A percentile compares a stretch with the other conserved stretches of the same genome.
Conservation (phyloP, 75 land plant genomes). For the Pseudotsuga menziesii region DNA sequence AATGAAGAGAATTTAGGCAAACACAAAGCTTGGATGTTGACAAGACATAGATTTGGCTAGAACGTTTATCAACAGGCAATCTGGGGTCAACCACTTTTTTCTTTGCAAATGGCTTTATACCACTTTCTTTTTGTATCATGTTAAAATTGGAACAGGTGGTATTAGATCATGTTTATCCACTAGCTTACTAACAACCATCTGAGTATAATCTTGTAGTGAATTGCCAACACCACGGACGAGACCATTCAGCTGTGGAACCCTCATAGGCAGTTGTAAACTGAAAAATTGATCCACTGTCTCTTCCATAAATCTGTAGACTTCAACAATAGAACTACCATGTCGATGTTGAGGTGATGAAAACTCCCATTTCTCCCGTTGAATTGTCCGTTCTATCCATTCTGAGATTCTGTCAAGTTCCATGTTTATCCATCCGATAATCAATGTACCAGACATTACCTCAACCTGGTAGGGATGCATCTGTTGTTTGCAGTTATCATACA, state of each 20-base stretch:
- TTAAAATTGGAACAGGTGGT: slow-evolving; percentile 81
- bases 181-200: slow-evolving; percentile 50
- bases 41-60: slow-evolving; percentile 61
- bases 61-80: slow-evolving; percentile 59
- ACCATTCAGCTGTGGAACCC: slow-evolving; percentile 49
- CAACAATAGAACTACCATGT: too few species aligned
- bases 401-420: too few species aligned
- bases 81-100: slow-evolving; percentile 63
- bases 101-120: slow-evolving; percentile 80
- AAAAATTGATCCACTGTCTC: slow-evolving; percentile 84
- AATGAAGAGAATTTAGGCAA: slow-evolving; percentile 83
- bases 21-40: slow-evolving; percentile 76
- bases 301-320: too few species aligned
- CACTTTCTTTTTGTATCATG: slow-evolving; percentile 75
- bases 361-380: too few species aligned
- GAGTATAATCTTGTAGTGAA: slow-evolving; percentile 73
- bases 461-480: too few species aligned
- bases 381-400: too few species aligned
- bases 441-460: too few species aligned
- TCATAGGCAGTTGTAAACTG: slow-evolving; percentile 82
- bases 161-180: slow-evolving; percentile 78
- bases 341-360: too few species aligned
- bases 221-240: slow-evolving; percentile 75
- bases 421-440: too few species aligned
- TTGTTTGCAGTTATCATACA: too few species aligned